These are phyloP conservation scores for Colletotrichum echinochloae DNA, from an alignment of 2,329 filamentous ascomycete genomes.

Conservation along the genomic window DNA sequence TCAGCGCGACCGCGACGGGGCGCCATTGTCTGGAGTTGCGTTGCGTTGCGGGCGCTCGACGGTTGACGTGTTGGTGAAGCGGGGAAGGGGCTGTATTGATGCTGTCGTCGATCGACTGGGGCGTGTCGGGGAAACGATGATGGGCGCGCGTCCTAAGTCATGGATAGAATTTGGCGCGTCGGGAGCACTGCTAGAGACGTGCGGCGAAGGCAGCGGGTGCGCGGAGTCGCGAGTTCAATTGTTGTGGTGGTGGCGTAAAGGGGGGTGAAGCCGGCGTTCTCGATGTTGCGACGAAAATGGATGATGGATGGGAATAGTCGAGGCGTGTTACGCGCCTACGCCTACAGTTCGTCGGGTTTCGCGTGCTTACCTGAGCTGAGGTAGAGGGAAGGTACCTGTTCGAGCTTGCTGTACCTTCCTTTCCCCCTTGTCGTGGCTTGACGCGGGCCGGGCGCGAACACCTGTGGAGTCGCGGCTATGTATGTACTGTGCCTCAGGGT, in stretches of 20 bases:
- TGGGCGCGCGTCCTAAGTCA: conserved; percentile 34
- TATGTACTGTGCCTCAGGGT: conserved; percentile 17
- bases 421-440: conserved; percentile 34
- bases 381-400: conserved; percentile 22
- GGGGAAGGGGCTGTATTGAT: conserved; percentile 38
- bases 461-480: conserved; percentile 25
- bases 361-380: conserved; percentile 41
- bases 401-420: conserved; percentile 25
- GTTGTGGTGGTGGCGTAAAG: conserved; percentile 32
- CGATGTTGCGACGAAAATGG: conserved; percentile 40
- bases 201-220: conserved; percentile 5
- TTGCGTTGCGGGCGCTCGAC: conserved; percentile 28
- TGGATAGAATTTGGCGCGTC: conserved; percentile 28
- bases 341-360: conserved; percentile 40
- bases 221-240: conserved; percentile 20
- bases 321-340: conserved; percentile 40
- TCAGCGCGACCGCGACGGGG: conserved; percentile 40
- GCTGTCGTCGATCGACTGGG: conserved; percentile 29
- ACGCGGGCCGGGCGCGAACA: conserved; percentile 23
- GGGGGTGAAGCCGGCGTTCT: conserved; percentile 18
- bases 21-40: conserved; percentile 32
- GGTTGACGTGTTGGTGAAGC: conserved; percentile 37
- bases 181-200: background rate
- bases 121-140: conserved; percentile 34
- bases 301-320: conserved; percentile 32